Conservation (phyloP, 2,329 filamentous ascomycete genomes). For the Aspergillus amoenus region DNA sequence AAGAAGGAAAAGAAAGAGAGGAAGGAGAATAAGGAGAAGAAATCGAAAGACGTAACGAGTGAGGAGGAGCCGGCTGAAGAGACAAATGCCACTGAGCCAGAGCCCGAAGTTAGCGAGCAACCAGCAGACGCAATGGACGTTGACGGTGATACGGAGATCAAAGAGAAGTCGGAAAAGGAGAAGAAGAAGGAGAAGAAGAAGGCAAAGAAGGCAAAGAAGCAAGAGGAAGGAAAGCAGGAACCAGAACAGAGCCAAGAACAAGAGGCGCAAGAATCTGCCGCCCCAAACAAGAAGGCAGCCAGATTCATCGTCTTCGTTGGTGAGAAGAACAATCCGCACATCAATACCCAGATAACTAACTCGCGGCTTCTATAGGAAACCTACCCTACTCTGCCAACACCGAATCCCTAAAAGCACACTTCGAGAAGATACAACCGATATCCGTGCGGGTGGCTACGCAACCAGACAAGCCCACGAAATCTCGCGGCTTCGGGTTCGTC, state of each 20-base stretch:
- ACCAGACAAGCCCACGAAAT: conserved; percentile 60
- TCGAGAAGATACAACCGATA: conserved; percentile 69
- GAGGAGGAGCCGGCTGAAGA: conserved; percentile 27
- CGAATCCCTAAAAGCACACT: conserved; percentile 70
- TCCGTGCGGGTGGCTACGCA: conserved; percentile 73
- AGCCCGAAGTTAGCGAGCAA: conserved; percentile 1
- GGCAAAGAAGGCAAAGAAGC: conserved; percentile 23
- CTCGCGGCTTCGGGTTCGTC: conserved; percentile 79
- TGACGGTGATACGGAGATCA: neutral
- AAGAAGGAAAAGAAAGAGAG: conserved; percentile 26
- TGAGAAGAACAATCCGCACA: conserved; percentile 32
- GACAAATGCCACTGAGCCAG: conserved; percentile 6
- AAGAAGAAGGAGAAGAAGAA: conserved; percentile 20
- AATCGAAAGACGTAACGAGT: conserved; percentile 26
- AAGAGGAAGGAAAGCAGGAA: conserved; percentile 27
- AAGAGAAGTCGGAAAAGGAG: conserved; percentile 11
- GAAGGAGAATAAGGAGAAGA: conserved; percentile 25
- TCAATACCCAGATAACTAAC: neutral
- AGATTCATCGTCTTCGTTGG: conserved; percentile 79
- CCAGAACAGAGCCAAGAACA: conserved; percentile 1
- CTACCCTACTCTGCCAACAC: conserved; percentile 80
- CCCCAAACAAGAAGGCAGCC: conserved; percentile 39
- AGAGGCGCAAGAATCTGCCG: conserved; percentile 17
- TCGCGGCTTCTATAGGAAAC: conserved; percentile 60
- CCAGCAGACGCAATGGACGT: conserved; percentile 6